Base-by-base conservation (phyloP, 192 early-diverging fungal genomes). In the Geosiphon pyriformis region DNA sequence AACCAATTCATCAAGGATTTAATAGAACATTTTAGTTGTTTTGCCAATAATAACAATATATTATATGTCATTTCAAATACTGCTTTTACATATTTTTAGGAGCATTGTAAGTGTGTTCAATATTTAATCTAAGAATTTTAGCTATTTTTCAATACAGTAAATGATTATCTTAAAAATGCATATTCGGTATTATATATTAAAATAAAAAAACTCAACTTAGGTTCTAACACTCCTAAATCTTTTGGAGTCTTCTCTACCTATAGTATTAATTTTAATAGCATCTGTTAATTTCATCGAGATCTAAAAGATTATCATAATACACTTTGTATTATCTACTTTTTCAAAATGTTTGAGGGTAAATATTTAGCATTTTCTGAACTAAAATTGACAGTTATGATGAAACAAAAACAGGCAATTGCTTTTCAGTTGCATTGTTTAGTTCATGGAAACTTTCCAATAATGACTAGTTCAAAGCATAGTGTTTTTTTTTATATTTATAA, bases 141-240 rank as follows among this genome's bases (percentile, higher is more conserved):
- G 10, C 59, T 23, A 3, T 23, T 60, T 23, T 60, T 23, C 20
- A 46, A 46, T 25, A 2, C 1, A 2, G 37, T 60, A 27, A 60
- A 60, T 37, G 4, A 60, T 1, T 60, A 60, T 46, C 20, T 60
- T 25, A 15, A 60, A 23, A 60, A 10, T 25, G 46, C 33, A 20
- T 60, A 60, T 15, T 23, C 59, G 22, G 20, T 20, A 27, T 15
- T 60, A 60, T 60, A 60, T 60, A 1, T 46, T 17, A 46, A 60
- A 22, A 60, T 60, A 37, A 60, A 22, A 26, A 60, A 37, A 2
- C 59, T 60, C 7, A 37, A 46, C 46, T 37, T 63, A 51, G 61
- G 61, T n/a, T 48, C 48, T 3, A 63, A 63, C 20, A 18, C 51
- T 52, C 48, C 48, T 30, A 63, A 51, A 63, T 63, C 29, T 26